Evolutionary conservation across 2,329 filamentous ascomycete genomes (phyloP), one percentile per base, ranked within the genome.

Genomic region (Aureobasidium sp.): DNA sequence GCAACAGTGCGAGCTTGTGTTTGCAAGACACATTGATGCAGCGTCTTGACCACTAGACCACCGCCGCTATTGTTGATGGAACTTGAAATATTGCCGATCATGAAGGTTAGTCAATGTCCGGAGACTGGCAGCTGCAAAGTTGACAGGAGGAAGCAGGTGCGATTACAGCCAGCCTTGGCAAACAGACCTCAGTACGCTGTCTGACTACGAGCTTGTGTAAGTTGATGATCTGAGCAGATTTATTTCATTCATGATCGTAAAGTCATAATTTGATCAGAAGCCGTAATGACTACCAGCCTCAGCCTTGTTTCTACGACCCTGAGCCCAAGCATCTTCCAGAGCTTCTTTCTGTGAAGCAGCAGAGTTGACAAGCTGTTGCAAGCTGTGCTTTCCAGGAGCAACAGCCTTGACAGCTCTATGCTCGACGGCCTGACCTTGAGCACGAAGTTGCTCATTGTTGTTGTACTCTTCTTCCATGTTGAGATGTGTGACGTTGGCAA

Each of bases 251-350:
- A 46, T 36, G 4, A 34, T 59, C 41, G 37, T 59, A 36, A 59
- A 36, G 20, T 24, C n/a, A 59, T 47, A 8, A 37, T 9, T 17
- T 9, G 9, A 27, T 61, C 26, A 63, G 90, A 91, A 97, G 5
- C 92, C 92, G 77, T 97, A 46, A 17, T 46, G 43, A 24, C 43
- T 46, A 48, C 46, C 46, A n/a, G 90, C 90, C 72, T 96, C 92
- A 69, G 84, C 87, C 74, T 90, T 87, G 70, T 92, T 94, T 69
- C 82, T 84, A 77, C 84, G 87, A 6, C 91, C 90, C 67, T 87
- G 80, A 24, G 91, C 91, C 78, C 96, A 97, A 72, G 90, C 92
- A 71, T 97, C 93, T 75, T 97, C 92, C 67, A 97, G 77, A 2
- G 91, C 92, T 12, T 96, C 91, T 71, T 87, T 86, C 76, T 97